phyloP scores from a whole-genome alignment of 179 eudicot genomes.

The Vitellaria paradoxa region DNA sequence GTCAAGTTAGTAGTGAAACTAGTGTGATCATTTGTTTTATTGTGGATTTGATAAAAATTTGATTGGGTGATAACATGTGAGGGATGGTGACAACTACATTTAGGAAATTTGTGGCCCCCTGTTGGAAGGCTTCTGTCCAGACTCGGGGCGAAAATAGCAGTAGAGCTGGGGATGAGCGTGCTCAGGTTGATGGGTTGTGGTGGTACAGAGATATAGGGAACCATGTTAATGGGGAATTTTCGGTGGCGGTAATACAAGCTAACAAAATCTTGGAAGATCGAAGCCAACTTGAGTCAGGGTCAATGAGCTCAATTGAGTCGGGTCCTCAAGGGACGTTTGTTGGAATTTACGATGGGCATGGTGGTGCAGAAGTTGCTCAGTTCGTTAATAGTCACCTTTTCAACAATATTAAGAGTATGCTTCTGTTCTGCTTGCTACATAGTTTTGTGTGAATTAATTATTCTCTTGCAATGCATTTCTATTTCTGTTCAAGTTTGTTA shows the following conservation, averaged over 20 bases:
- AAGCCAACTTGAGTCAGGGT: constrained; percentile 64
- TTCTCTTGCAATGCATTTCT: background rate
- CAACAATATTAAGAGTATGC: constrained; percentile 51
- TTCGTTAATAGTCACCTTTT: constrained; percentile 52
- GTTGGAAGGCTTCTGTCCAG: constrained; percentile 55
- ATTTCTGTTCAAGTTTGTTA: background rate
- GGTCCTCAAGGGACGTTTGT: constrained; percentile 70
- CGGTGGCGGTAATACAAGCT: constrained; percentile 72
- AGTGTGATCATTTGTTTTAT: background rate
- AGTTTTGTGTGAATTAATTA: background rate
- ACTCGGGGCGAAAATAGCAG: constrained; percentile 21
- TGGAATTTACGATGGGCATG: constrained; percentile 81
- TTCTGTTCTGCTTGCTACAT: background rate
- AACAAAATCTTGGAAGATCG: constrained; percentile 62
- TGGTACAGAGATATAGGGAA: constrained; percentile 67
- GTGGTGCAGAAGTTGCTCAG: constrained; percentile 62
- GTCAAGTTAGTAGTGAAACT: constrained; percentile 13
- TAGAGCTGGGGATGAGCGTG: constrained; percentile 24
- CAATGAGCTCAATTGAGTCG: constrained; percentile 37
- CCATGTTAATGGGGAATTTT: constrained; percentile 65
- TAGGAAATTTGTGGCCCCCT: constrained; percentile 38
- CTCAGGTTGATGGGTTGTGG: constrained; percentile 43
- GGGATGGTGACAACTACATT: constrained; percentile 31
- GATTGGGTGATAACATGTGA: constrained; percentile 23
- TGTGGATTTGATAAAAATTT: background rate